Conservation (phyloP, 495 filamentous ascomycete genomes). For the Daldinia childiae region DNA sequence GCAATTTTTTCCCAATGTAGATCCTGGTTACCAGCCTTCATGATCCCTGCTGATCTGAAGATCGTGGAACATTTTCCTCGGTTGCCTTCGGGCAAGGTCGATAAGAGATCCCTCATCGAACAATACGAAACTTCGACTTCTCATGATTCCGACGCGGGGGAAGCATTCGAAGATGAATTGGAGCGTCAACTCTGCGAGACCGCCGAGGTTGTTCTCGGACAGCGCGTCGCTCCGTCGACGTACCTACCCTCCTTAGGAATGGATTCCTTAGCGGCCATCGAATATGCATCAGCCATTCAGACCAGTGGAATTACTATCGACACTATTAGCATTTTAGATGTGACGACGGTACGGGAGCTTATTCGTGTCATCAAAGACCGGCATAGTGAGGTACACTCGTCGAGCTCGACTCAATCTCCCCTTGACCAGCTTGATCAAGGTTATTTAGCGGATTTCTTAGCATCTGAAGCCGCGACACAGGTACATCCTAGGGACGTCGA, state of each 20-base stretch:
- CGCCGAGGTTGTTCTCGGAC: slow-evolving; percentile 59
- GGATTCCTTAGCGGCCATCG: slow-evolving; percentile 78
- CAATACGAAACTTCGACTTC: slow-evolving; percentile 57
- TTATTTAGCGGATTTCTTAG: background rate
- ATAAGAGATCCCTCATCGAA: slow-evolving; percentile 69
- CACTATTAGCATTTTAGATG: slow-evolving; percentile 66
- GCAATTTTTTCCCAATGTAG: slow-evolving; percentile 66
- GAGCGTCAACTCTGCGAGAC: slow-evolving; percentile 60
- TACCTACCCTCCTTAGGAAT: slow-evolving; percentile 66
- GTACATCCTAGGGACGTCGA: slow-evolving; percentile 52
- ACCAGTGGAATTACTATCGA: slow-evolving; percentile 59
- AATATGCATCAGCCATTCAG: slow-evolving; percentile 67
- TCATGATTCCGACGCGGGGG: background rate
- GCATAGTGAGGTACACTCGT: background rate
- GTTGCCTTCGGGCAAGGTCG: slow-evolving; percentile 80
- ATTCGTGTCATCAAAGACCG: background rate
- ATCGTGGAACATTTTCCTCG: slow-evolving; percentile 69
- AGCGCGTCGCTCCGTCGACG: slow-evolving; percentile 48
- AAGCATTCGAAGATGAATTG: slow-evolving; percentile 46
- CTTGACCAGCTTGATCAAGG: background rate
- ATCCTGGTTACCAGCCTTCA: slow-evolving; percentile 77
- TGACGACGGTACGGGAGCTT: slow-evolving; percentile 52
- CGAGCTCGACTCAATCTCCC: background rate
- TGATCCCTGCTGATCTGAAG: slow-evolving; percentile 78
- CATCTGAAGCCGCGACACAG: slow-evolving; percentile 38